These are phyloP conservation scores for Aspergillus fumigatiaffinis DNA, from an alignment of 2,329 filamentous ascomycete genomes.

Conservation along the genomic window DNA sequence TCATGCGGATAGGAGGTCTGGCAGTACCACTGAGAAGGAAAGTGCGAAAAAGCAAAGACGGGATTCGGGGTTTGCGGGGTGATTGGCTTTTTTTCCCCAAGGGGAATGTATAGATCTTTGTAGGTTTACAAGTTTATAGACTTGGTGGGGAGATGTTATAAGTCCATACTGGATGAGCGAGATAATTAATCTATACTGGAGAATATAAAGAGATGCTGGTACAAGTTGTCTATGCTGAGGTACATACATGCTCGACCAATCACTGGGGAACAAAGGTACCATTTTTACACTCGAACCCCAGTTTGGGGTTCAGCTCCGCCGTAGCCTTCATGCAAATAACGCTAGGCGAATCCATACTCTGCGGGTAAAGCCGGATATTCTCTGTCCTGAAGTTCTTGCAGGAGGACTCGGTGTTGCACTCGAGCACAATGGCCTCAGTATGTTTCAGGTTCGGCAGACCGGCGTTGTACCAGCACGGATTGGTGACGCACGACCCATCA, in stretches of 20 bases:
- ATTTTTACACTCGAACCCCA: constrained; percentile 35
- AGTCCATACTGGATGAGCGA: background rate
- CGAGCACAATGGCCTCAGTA: constrained; percentile 41
- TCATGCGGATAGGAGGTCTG: background rate
- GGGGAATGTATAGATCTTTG: background rate
- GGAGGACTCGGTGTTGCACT: constrained; percentile 40
- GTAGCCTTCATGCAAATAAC: constrained; percentile 37
- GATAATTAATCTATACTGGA: background rate
- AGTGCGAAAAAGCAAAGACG: background rate
- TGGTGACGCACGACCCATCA: constrained; percentile 41
- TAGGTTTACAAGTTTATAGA: background rate
- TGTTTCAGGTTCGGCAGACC: constrained; percentile 38
- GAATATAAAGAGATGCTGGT: background rate
- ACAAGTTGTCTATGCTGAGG: background rate
- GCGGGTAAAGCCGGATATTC: constrained; percentile 33
- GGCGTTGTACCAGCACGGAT: constrained; percentile 45
- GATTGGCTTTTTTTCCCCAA: background rate
- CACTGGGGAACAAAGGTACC: constrained; percentile 24
- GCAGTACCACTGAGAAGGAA: background rate
- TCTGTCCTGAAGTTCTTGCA: constrained; percentile 34
- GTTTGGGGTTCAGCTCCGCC: constrained; percentile 28
- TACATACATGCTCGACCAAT: background rate
- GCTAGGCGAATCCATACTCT: constrained; percentile 23
- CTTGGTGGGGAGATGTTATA: too few species aligned
- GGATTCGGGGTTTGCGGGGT: background rate